A percentile compares a stretch with the other conserved stretches of the same genome.
These are phyloP conservation scores for Aureobasidium sp. DNA, from an alignment of 2,329 filamentous ascomycete species.

Conservation along the genomic window DNA sequence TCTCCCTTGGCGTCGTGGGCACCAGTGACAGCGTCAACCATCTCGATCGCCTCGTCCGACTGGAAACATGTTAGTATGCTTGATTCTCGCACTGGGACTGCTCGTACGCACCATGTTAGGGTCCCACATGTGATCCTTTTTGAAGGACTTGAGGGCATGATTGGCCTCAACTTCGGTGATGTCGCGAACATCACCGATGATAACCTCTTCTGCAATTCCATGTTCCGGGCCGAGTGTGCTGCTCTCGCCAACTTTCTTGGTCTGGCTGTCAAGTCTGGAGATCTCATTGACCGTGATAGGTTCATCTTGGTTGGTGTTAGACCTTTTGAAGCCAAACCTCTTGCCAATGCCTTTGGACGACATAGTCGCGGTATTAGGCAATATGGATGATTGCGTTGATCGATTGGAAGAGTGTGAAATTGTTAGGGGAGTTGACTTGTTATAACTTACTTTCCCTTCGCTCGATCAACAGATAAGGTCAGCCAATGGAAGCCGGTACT, in stretches of 20 bases:
- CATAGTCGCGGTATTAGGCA: constrained; percentile 1
- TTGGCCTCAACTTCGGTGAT: constrained; percentile 23
- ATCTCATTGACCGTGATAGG: constrained; percentile 14
- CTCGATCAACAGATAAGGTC: not conserved
- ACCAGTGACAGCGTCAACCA: constrained; percentile 51
- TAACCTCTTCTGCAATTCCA: constrained; percentile 15
- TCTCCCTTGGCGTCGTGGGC: constrained; percentile 50
- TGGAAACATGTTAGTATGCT: constrained; percentile 20
- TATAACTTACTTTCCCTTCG: not conserved
- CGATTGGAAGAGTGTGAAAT: not conserved
- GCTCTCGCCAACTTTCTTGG: constrained; percentile 6
- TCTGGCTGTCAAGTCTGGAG: constrained; percentile 9
- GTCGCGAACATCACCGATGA: constrained; percentile 15
- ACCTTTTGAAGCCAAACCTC: constrained; percentile 21
- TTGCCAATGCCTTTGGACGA: constrained; percentile 15
- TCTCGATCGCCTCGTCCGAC: constrained; percentile 53
- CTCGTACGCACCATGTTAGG: constrained; percentile 42
- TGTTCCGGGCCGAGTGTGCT: constrained; percentile 17
- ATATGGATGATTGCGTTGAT: not conserved
- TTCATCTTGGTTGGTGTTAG: constrained; percentile 18
- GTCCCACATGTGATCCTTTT: constrained; percentile 55
- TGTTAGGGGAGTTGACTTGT: not conserved
- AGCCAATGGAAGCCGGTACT: not conserved
- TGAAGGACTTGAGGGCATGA: constrained; percentile 44
- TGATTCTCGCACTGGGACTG: not conserved